These are phyloP conservation scores for Trichomonas gallinae DNA, from an alignment of 208 protist genomes.

Conservation along the genomic window DNA sequence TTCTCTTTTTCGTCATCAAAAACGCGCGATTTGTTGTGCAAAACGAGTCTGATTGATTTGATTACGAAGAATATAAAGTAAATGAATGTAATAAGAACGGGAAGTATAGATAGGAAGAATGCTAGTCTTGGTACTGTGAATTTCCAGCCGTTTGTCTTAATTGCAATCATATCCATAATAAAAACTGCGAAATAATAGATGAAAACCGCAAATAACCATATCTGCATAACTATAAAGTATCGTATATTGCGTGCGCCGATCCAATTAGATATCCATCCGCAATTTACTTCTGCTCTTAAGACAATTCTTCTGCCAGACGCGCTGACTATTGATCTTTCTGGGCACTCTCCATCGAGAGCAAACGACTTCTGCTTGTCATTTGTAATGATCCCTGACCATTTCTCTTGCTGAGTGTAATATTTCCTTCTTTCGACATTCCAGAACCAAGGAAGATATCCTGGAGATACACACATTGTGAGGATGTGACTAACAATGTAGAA, in stretches of 20 bases:
- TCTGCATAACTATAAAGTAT: neutral
- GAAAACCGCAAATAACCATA: neutral
- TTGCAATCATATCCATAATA: neutral
- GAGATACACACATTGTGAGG: neutral
- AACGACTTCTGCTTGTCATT: neutral
- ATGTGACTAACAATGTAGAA: neutral
- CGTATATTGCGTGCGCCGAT: neutral
- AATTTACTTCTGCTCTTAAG: neutral
- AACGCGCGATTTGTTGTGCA: neutral
- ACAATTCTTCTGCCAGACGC: neutral
- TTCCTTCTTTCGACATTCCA: neutral
- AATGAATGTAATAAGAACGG: neutral
- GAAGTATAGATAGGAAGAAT: neutral
- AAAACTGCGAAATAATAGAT: neutral
- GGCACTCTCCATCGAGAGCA: neutral
- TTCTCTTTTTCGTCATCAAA: neutral
- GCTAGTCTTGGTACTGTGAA: neutral
- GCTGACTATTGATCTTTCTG: neutral
- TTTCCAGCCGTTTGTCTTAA: neutral
- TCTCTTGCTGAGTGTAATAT: neutral
- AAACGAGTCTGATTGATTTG: neutral
- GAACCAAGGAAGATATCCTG: neutral
- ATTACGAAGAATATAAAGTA: neutral
- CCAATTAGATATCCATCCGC: slow-evolving; percentile 3
- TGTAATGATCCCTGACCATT: neutral